Conservation (phyloP, 257 asterid genomes). For the Striga asiatica region DNA sequence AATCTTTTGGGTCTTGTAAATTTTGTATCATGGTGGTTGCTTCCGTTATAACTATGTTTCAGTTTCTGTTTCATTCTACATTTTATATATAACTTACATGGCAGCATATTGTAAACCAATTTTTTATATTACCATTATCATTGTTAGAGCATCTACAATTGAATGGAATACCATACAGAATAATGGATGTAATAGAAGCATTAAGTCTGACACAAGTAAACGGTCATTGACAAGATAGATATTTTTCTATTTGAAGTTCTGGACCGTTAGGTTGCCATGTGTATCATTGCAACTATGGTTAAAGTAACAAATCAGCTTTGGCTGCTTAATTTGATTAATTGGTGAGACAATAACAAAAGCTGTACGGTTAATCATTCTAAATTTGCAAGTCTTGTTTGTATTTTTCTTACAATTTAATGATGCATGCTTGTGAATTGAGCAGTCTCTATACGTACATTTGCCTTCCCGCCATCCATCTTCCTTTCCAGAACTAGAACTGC, state of each 20-base stretch:
- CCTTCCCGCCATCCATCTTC: slow-evolving; percentile 91
- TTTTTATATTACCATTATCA: background rate
- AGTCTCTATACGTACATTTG: slow-evolving; percentile 90
- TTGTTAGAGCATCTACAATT: background rate
- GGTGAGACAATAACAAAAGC: background rate
- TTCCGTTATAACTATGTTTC: background rate
- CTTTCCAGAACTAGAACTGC: slow-evolving; percentile 84
- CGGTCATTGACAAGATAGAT: background rate
- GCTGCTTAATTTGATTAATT: background rate
- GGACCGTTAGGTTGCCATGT: background rate
- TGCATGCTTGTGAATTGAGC: slow-evolving; percentile 23
- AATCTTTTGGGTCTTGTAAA: background rate
- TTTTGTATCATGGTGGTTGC: background rate
- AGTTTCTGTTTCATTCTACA: background rate
- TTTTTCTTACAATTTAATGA: slow-evolving; percentile 2
- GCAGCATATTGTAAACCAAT: background rate
- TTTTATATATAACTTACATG: background rate
- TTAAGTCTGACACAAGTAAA: background rate
- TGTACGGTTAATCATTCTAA: slow-evolving; percentile 6
- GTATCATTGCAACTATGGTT: background rate
- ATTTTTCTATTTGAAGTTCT: background rate
- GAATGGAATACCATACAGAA: background rate
- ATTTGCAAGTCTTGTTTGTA: background rate
- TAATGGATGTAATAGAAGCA: background rate
- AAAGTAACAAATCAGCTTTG: slow-evolving; percentile 1